Evolutionary conservation across 768 basidiomycete species (phyloP).

Genomic region (Piloderma croceum): DNA sequence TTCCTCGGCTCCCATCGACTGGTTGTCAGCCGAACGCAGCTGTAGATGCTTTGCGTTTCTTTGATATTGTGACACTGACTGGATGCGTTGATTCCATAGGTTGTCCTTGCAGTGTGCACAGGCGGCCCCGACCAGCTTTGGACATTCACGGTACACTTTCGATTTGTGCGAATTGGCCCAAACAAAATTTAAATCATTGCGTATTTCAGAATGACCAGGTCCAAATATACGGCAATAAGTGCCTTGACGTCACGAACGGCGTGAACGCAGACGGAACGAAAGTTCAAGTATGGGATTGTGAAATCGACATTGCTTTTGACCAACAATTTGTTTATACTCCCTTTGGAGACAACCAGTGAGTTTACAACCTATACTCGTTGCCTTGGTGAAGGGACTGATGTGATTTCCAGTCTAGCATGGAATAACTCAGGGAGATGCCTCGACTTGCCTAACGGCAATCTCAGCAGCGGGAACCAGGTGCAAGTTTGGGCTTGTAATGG

Average conservation of each 20-base stretch:
- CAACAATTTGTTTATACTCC: slow-evolving; percentile 12
- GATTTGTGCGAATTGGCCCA: no score
- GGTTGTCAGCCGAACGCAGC: no score
- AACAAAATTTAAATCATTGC: no score
- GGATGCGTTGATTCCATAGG: no score
- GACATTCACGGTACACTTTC: no score
- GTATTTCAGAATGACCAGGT: slow-evolving; percentile 37
- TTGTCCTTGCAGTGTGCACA: slow-evolving; percentile 44
- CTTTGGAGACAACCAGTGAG: no score
- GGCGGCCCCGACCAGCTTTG: slow-evolving; percentile 42
- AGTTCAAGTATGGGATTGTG: slow-evolving; percentile 19
- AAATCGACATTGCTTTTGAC: slow-evolving; percentile 9
- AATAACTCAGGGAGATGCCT: background rate
- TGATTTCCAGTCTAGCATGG: no score
- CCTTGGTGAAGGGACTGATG: no score
- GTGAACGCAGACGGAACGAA: slow-evolving; percentile 17
- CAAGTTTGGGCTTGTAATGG: slow-evolving; percentile 2
- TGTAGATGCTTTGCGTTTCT: no score
- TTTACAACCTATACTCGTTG: background rate
- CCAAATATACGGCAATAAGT: slow-evolving; percentile 30
- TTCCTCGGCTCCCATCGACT: no score
- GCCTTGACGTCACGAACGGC: slow-evolving; percentile 20
- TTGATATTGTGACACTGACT: no score
- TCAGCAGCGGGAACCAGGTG: background rate
- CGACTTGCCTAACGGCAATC: background rate